Percentiles rank a stretch among this genome's conserved stretches.
Evolutionary conservation across 2,329 filamentous ascomycete species (phyloP).

Genomic region (Lachnellula cervina): DNA sequence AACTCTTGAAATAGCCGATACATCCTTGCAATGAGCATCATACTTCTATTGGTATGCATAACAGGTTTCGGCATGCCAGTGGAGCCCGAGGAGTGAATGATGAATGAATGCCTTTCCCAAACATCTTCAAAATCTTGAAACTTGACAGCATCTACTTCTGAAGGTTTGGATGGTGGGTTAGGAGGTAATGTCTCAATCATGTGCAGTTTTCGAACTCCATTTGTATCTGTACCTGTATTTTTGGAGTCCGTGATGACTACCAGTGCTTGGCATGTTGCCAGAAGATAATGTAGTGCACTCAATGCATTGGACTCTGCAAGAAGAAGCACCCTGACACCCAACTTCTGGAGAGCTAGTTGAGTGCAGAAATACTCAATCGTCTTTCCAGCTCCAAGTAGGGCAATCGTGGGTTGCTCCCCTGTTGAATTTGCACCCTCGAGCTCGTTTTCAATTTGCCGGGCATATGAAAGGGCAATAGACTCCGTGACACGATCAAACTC

Average conservation of each 20-base stretch:
- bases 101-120: slow-evolving; percentile 31
- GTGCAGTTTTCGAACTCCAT: slow-evolving; percentile 17
- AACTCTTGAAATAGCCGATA: slow-evolving; percentile 32
- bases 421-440: slow-evolving; percentile 23
- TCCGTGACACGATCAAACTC: slow-evolving; percentile 27
- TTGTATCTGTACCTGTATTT: slow-evolving; percentile 18
- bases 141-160: slow-evolving; percentile 22
- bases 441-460: slow-evolving; percentile 18
- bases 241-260: slow-evolving; percentile 29
- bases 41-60: slow-evolving; percentile 31
- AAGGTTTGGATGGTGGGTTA: not conserved
- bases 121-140: slow-evolving; percentile 27
- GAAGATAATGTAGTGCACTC: slow-evolving; percentile 25
- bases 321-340: slow-evolving; percentile 28
- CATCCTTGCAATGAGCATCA: slow-evolving; percentile 33
- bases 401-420: slow-evolving; percentile 28
- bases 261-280: slow-evolving; percentile 24
- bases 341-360: slow-evolving; percentile 30
- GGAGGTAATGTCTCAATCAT: slow-evolving; percentile 23
- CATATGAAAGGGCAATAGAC: slow-evolving; percentile 23
- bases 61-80: slow-evolving; percentile 31
- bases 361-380: slow-evolving; percentile 30
- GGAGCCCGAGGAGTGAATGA: slow-evolving; percentile 30
- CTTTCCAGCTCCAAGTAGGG: slow-evolving; percentile 27
- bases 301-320: slow-evolving; percentile 29